A percentile compares a stretch with the other conserved stretches of the same genome.
Evolutionary conservation across 177 flowering plant species (phyloP).

Genomic region (Tripterygium wilfordii): DNA sequence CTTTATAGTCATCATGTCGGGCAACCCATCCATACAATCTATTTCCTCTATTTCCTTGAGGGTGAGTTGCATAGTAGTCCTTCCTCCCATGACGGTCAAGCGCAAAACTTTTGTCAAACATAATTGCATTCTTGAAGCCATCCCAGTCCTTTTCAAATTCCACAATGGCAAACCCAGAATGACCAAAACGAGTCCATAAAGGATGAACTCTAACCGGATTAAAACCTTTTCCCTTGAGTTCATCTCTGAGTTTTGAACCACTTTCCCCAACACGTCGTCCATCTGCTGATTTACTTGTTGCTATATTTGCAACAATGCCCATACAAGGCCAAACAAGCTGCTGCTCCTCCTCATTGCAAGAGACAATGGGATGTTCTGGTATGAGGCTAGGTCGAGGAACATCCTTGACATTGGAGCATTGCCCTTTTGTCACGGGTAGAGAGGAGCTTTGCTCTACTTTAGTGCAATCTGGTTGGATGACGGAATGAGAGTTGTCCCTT

Average conservation of each 20-base stretch:
- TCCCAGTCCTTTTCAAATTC: constrained; percentile 40
- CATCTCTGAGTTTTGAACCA: constrained; percentile 39
- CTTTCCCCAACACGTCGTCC: constrained; percentile 46
- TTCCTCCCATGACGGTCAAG: constrained; percentile 29
- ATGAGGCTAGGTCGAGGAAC: no score
- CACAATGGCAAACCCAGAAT: constrained; percentile 50
- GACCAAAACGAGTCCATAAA: constrained; percentile 39
- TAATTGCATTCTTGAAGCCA: constrained; percentile 47
- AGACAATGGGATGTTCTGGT: no score
- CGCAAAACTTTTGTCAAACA: constrained; percentile 46
- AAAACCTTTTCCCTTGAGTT: constrained; percentile 31
- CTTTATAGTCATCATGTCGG: constrained; percentile 28
- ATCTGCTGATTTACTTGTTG: constrained; percentile 14
- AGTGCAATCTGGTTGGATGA: no score
- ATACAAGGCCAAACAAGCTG: constrained; percentile 49
- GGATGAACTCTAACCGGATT: constrained; percentile 44
- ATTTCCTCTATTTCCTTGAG: constrained; percentile 7
- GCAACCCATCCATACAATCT: constrained; percentile 59
- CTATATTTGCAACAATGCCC: constrained; percentile 48
- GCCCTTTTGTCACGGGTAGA: no score
- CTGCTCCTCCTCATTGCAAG: constrained; percentile 18
- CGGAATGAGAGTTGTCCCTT: no score
- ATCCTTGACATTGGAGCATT: no score
- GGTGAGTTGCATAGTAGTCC: constrained; percentile 19
- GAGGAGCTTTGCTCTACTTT: no score